phyloP scores from a whole-genome alignment of 1,139 yeast genomes.

The Yamadazyma pseudoaaseri region DNA sequence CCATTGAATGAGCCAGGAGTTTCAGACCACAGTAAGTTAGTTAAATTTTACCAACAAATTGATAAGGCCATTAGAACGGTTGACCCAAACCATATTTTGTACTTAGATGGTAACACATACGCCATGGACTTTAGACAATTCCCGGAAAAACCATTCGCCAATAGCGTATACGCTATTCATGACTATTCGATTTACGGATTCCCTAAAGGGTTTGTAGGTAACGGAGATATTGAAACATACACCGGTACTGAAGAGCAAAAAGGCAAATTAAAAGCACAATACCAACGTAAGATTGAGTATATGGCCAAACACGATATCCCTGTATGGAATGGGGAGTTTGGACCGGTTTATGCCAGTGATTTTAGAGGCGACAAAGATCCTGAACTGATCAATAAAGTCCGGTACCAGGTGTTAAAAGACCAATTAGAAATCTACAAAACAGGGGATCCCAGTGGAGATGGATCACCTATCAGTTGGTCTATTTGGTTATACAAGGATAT shows the following conservation, averaged over 20 bases:
- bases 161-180: constrained; percentile 46
- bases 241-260: constrained; percentile 30
- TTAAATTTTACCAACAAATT: constrained; percentile 31
- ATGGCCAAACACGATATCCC: constrained; percentile 38
- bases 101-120: constrained; percentile 47
- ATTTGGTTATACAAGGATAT: constrained; percentile 53
- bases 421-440: constrained; percentile 38
- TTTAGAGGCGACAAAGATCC: constrained; percentile 38
- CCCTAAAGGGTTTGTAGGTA: constrained; percentile 22
- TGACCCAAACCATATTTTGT: constrained; percentile 45
- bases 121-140: constrained; percentile 47
- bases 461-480: constrained; percentile 44
- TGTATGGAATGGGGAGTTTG: constrained; percentile 52
- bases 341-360: constrained; percentile 45
- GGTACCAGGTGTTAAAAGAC: constrained; percentile 40
- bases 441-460: constrained; percentile 46
- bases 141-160: constrained; percentile 34
- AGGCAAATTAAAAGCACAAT: constrained; percentile 30
- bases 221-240: constrained; percentile 26
- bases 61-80: constrained; percentile 35
- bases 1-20: constrained; percentile 49
- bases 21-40: constrained; percentile 35
- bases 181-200: constrained; percentile 42
- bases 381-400: constrained; percentile 31
- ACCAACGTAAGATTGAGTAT: constrained; percentile 39